Conservation (phyloP, 768 basidiomycete genomes). For the Rhodotorula taiwanensis region DNA sequence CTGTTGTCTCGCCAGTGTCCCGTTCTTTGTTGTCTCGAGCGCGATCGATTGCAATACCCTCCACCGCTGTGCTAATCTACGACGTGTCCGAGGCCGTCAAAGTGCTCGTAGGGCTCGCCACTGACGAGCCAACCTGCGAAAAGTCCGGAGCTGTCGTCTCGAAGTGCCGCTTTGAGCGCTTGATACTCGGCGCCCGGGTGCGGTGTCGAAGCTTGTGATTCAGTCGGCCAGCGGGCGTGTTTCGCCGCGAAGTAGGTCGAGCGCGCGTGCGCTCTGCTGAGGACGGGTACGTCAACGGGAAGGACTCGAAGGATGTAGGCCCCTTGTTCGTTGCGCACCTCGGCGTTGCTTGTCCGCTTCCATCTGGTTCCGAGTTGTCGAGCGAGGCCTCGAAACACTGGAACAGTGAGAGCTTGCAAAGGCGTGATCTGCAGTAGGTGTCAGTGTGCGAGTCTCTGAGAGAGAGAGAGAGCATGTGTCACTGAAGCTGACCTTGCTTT, state of each 20-base stretch:
- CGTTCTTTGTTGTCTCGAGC: no score
- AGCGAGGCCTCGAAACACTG: not conserved
- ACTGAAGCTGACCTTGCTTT: constrained; percentile 55
- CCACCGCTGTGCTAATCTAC: no score
- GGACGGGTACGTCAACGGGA: no score
- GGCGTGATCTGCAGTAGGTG: constrained; percentile 5
- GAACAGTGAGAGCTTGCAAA: constrained; percentile 24
- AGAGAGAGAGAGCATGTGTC: not conserved
- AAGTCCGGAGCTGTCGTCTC: constrained; percentile 6
- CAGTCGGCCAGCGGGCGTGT: not conserved
- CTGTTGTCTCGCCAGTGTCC: no score
- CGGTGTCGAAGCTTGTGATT: no score
- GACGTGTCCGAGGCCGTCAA: constrained; percentile 3
- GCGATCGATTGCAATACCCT: not conserved
- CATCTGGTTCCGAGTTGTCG: no score
- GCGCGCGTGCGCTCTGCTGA: no score
- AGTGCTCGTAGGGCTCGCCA: constrained; percentile 19
- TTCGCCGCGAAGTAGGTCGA: constrained; percentile 12
- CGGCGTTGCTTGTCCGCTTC: no score
- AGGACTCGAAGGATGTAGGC: no score
- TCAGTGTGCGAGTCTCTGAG: not conserved
- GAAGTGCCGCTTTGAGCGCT: constrained; percentile 13
- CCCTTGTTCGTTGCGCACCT: no score
- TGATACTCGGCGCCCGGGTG: constrained; percentile 10
- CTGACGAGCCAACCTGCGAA: constrained; percentile 34